These are phyloP conservation scores for Poterioochromonas sp. DNA, from an alignment of 352 stramenopile species.

Conservation along the genomic window DNA sequence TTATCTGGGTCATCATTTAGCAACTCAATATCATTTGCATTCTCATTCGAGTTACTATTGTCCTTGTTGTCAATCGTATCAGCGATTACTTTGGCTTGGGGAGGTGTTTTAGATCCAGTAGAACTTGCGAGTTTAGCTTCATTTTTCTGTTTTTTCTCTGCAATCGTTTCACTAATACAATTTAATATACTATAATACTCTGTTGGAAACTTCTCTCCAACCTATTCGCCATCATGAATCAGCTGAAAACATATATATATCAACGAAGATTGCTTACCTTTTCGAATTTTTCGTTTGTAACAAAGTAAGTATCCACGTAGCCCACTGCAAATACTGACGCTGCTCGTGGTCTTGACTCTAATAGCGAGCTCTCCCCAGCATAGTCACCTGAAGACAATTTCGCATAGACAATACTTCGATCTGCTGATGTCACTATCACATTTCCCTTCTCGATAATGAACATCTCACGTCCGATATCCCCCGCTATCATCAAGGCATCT, in stretches of 20 bases:
- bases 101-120: background rate
- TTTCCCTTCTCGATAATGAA: conserved; percentile 9
- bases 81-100: no score
- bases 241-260: no score
- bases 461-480: background rate
- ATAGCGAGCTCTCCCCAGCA: background rate
- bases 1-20: no score
- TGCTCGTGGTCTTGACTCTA: background rate
- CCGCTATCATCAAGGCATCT: background rate
- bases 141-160: background rate
- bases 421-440: background rate
- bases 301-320: background rate
- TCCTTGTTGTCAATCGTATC: no score
- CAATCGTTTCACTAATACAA: background rate
- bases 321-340: background rate
- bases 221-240: no score
- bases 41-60: no score
- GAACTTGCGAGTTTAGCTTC: background rate
- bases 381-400: background rate
- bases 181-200: background rate
- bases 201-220: background rate
- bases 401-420: conserved; percentile 9
- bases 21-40: no score
- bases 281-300: background rate
- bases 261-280: no score